Base-by-base conservation (phyloP, 805 yeast genomes). In the Zygotorulaspora chibaensis region DNA sequence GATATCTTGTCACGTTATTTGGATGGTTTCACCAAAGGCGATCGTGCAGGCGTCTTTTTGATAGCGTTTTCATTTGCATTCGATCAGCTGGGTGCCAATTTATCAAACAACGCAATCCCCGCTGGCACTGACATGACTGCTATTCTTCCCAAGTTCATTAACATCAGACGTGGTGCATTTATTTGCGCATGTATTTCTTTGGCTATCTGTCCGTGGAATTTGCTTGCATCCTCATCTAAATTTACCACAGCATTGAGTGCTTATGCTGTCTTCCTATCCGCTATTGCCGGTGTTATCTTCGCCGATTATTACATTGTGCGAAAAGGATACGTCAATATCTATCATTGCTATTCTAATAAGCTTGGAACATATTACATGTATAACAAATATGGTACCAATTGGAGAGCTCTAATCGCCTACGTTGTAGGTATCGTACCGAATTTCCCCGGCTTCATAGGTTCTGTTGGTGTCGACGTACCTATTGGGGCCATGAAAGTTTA, bases 361-460 rank as follows among this genome's bases (percentile, higher is more conserved):
- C 62, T 66, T 4, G 67, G 69, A 27, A 60, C 73, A 7, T 64
- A 69, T 45, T 89, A 88, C 68, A 75, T 75, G 67, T 87, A 77
- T 67, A 74, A 76, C 57, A 66, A 58, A 26, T 66, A 70, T 39
- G 96, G 96, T 33, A 56, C 79, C 64, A 87, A 87, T 62, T 86
- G 95, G 93, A 75, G 95, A 63, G 96, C 91, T 1, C 81, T 78
- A 54, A 79, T 74, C 27, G 93, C 96, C 1, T 88, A 88, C 62
- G 63, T 88, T 53, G 74, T 82, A 54, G 96, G 96, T 45, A 82
- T 89, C 48, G 70, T 80, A 29, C 93, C 95, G 38, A 88, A 87
- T 58, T 82, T 88, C 59, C 84, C 84, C 16, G 96, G 96, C 1
- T 88, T 88, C 56, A 91, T 83, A 6, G 88, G 95, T 52, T 88